Conservation (phyloP, 768 basidiomycete species). For the Tricholoma terreum region DNA sequence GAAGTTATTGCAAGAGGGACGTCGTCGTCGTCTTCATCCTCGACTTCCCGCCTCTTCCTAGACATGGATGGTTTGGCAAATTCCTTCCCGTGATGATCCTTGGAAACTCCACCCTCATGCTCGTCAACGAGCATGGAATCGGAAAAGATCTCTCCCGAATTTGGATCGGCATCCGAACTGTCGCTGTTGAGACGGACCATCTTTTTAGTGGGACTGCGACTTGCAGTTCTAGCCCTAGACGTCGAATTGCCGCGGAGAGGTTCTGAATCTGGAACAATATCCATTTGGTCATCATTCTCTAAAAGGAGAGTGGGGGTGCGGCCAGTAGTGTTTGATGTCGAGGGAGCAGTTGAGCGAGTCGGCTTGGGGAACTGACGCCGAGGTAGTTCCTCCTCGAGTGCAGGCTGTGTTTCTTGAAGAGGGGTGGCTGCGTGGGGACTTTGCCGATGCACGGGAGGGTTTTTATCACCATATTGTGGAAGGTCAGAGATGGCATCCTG, state of each 20-base stretch:
- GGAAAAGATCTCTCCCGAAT: constrained; percentile 21
- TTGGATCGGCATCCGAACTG: constrained; percentile 6
- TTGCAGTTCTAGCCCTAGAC: background rate
- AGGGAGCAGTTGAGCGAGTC: background rate
- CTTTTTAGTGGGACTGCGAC: background rate
- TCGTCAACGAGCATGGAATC: constrained; percentile 26
- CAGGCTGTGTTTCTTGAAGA: constrained; percentile 22
- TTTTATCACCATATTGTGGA: background rate
- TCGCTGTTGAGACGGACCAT: background rate
- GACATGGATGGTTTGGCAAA: constrained; percentile 3
- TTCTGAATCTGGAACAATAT: constrained; percentile 66
- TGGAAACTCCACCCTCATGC: constrained; percentile 6
- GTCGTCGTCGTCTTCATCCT: constrained; percentile 38
- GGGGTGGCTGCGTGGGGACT: background rate
- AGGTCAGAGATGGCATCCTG: constrained; percentile 1
- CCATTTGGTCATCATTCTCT: constrained; percentile 31
- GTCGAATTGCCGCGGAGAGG: constrained; percentile 27
- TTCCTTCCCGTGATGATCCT: background rate
- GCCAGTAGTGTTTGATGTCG: constrained; percentile 4
- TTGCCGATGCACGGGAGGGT: background rate
- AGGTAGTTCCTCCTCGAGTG: constrained; percentile 9
- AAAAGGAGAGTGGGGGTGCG: background rate
- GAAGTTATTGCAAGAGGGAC: constrained; percentile 38
- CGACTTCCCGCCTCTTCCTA: constrained; percentile 19
- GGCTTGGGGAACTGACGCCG: constrained; percentile 5